These are phyloP conservation scores for Hippophae rhamnoides DNA, from an alignment of 306 rosid species.

Conservation along the genomic window DNA sequence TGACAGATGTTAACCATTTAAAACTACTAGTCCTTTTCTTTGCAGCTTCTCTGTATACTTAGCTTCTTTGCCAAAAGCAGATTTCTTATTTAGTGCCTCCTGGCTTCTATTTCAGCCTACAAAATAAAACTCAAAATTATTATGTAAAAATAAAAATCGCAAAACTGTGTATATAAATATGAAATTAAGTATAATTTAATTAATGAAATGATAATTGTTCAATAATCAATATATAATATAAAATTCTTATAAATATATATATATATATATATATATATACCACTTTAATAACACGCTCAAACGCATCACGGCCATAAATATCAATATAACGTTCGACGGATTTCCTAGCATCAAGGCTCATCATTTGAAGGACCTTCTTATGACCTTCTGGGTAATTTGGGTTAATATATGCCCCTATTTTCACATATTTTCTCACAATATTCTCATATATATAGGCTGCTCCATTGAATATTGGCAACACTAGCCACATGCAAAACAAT, in stretches of 20 bases:
- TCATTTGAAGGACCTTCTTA: slow-evolving; percentile 69
- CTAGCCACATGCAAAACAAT: slow-evolving; percentile 71
- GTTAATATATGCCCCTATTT: slow-evolving; percentile 26
- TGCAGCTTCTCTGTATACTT: no score
- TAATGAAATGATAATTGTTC: neutral
- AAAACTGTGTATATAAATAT: no score
- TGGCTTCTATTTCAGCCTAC: no score
- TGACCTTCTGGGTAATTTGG: slow-evolving; percentile 41
- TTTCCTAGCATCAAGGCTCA: slow-evolving; percentile 75
- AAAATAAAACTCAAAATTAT: no score
- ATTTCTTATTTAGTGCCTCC: no score
- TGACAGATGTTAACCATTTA: no score
- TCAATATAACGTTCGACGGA: slow-evolving; percentile 65
- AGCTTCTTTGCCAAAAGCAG: no score
- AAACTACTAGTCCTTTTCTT: no score
- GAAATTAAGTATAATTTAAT: no score
- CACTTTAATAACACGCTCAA: slow-evolving; percentile 60
- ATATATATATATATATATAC: slow-evolving; percentile 33
- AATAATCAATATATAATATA: no score
- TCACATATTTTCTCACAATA: slow-evolving; percentile 56
- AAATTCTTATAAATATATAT: neutral
- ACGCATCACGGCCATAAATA: slow-evolving; percentile 57
- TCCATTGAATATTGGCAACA: slow-evolving; percentile 81
- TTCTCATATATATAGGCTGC: slow-evolving; percentile 79
- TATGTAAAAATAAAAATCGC: no score